These are phyloP conservation scores for Gautieria morchelliformis DNA, from an alignment of 768 basidiomycete genomes.

Conservation along the genomic window DNA sequence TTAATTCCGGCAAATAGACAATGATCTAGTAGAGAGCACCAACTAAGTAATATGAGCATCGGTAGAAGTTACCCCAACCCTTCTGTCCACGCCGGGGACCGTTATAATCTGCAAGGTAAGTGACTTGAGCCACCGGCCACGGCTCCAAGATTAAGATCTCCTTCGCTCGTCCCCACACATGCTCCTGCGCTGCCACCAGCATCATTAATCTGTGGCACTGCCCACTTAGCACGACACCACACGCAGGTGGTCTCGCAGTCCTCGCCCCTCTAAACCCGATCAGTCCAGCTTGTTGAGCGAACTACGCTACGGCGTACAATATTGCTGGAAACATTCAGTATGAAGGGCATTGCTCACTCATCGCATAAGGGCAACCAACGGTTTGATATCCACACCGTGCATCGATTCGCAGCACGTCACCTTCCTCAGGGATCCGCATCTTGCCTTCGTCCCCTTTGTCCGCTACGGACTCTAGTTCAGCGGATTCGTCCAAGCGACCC, in stretches of 20 bases:
- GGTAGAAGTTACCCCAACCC: background rate
- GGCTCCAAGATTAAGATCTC: conserved; percentile 54
- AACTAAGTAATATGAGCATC: background rate
- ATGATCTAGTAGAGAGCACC: too few species aligned
- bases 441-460: conserved; percentile 20
- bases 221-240: conserved; percentile 65
- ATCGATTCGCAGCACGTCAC: conserved; percentile 75
- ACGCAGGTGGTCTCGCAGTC: conserved; percentile 48
- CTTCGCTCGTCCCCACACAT: conserved; percentile 19
- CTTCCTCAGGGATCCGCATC: conserved; percentile 48
- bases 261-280: conserved; percentile 27
- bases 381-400: conserved; percentile 36
- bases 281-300: conserved; percentile 21
- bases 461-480: conserved; percentile 9
- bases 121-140: conserved; percentile 36
- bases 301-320: conserved; percentile 32
- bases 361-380: conserved; percentile 54
- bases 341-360: conserved; percentile 63
- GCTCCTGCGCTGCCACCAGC: conserved; percentile 15
- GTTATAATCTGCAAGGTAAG: background rate
- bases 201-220: conserved; percentile 16
- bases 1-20: too few species aligned
- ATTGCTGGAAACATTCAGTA: conserved; percentile 64
- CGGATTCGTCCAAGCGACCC: conserved; percentile 24
- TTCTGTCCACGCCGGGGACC: background rate